Conservation (phyloP, 164 flowering plant species). For the Taxillus chinensis region DNA sequence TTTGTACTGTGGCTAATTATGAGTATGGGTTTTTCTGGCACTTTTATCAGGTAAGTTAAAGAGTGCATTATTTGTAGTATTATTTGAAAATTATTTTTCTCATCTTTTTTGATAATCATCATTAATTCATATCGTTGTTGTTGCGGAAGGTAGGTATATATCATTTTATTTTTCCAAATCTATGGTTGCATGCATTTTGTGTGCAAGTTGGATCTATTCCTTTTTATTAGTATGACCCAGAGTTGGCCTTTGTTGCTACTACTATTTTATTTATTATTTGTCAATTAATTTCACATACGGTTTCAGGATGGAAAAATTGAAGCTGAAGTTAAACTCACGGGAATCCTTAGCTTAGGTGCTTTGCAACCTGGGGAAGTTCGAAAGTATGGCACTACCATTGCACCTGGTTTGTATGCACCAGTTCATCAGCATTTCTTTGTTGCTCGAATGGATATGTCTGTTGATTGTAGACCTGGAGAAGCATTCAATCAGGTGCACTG, state of each 20-base stretch:
- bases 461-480: conserved; percentile 87
- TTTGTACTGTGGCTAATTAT: conserved; percentile 87
- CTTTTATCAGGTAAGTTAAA: conserved; percentile 71
- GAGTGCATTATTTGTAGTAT: background rate
- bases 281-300: background rate
- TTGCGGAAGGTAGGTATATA: too few species aligned
- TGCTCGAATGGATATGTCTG: conserved; percentile 91
- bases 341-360: conserved; percentile 86
- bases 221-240: too few species aligned
- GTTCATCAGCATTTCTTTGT: conserved; percentile 91
- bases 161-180: too few species aligned
- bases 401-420: conserved; percentile 89
- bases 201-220: too few species aligned
- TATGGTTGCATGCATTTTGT: too few species aligned
- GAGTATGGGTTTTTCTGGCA: conserved; percentile 94
- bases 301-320: conserved; percentile 86
- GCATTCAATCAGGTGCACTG: conserved; percentile 60
- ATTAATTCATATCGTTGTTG: too few species aligned
- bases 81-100: too few species aligned
- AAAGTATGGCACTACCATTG: conserved; percentile 86
- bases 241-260: too few species aligned
- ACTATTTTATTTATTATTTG: too few species aligned
- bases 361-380: conserved; percentile 69
- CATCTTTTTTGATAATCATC: too few species aligned
- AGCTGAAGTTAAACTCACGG: conserved; percentile 87